phyloP scores from a whole-genome alignment of 306 rosid genomes.

The Trifolium subterraneum region DNA sequence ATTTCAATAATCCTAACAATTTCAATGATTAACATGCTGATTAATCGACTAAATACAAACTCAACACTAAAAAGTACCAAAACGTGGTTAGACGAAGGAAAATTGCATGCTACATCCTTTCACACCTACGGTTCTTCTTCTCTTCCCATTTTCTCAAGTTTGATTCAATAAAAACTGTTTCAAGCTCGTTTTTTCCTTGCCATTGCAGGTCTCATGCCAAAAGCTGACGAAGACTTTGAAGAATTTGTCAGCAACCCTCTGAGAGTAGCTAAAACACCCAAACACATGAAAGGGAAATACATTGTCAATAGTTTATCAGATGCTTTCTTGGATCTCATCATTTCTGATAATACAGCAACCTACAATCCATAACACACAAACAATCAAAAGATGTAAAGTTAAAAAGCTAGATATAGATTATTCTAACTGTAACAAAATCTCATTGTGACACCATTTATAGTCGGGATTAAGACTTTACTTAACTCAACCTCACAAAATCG shows the following conservation, averaged over 20 bases:
- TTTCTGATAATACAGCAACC: conserved; percentile 66
- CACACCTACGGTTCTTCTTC: conserved; percentile 15
- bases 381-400: conserved; percentile 2
- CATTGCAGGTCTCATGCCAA: conserved; percentile 45
- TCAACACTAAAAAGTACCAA: conserved; percentile 25
- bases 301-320: conserved; percentile 58
- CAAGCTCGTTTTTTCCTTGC: conserved; percentile 66
- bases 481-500: background rate
- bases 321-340: conserved; percentile 62
- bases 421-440: conserved; percentile 15
- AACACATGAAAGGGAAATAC: conserved; percentile 65
- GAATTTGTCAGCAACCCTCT: conserved; percentile 65
- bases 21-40: background rate
- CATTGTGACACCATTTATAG: conserved; percentile 16
- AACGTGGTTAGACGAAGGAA: conserved; percentile 29
- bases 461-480: background rate
- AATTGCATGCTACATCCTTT: conserved; percentile 31
- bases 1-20: background rate
- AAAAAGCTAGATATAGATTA: conserved; percentile 17
- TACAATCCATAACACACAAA: conserved; percentile 46
- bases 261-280: conserved; percentile 59
- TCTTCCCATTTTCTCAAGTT: conserved; percentile 27
- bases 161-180: conserved; percentile 27
- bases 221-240: conserved; percentile 37
- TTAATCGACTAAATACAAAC: conserved; percentile 15